Evolutionary conservation across 768 basidiomycete genomes (phyloP), one percentile per base, ranked within the genome.

Genomic region (Tremella yokohamensis): DNA sequence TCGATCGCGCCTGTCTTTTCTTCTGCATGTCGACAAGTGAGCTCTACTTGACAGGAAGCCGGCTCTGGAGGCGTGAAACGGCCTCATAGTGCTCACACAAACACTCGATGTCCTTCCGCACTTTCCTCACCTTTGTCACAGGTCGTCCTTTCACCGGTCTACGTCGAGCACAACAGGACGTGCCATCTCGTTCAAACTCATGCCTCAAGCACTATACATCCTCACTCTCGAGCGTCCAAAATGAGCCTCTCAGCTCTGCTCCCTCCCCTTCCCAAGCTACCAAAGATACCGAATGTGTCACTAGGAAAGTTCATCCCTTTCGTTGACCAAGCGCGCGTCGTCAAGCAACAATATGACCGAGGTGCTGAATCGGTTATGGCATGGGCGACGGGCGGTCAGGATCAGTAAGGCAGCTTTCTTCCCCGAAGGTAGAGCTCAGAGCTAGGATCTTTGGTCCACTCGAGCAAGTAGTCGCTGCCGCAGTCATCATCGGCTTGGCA

Each of bases 401-500:
- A 45, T 45, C 42, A 45, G 42, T 45, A 15, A 45, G 42, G 6
- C 15, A 45, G n/a, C 42, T n/a, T 45, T 15, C n/a, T 6, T 45
- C 6, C 7, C 42, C 6, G 29, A 34, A 34, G n/a, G 15, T 4
- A 15, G 15, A 4, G 42, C 22, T 45, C 6, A 45, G n/a, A 4
- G 15, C 6, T 8, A 69, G 70, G 40, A 19, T 72, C 1, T 72
- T 72, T 52, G 70, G 70, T 6, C 70, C 68, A 3, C 44, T 72
- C 19, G 70, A 72, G 38, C 68, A 72, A 34, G 20, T 54, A 2
- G 65, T 72, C 0, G 60, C 61, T 1, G 62, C 59, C 1, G 49
- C 63, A 1, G 70, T 72, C 3, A 52, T 72, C 26, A 20, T 66
- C 13, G 59, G 63, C 7, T 53, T 72, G 0, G 70, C n/a, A 45